Evolutionary conservation across 108 stramenopile species (phyloP).

Genomic region (Skeletonema menzelii): DNA sequence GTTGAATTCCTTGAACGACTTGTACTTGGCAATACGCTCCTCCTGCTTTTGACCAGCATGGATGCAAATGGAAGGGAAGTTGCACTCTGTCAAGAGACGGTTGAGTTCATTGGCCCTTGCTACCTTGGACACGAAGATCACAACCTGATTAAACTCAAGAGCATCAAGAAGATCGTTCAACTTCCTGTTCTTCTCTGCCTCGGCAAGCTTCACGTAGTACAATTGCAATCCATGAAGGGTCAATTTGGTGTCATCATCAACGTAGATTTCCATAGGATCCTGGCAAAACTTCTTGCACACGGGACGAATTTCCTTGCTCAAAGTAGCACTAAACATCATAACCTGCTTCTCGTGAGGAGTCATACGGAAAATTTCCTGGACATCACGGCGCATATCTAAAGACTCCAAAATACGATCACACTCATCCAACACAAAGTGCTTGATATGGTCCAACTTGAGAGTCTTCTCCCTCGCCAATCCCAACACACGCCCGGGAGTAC

Average conservation of each 20-base stretch:
- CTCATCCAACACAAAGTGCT: constrained; percentile 99
- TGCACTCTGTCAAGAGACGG: constrained; percentile 96
- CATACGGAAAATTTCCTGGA: constrained; percentile 98
- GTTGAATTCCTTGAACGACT: constrained; percentile 98
- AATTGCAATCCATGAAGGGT: constrained; percentile 99
- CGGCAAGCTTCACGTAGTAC: constrained; percentile 96
- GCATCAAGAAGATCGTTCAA: constrained; percentile 98
- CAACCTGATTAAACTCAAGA: constrained; percentile 99
- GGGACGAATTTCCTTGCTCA: constrained; percentile 97
- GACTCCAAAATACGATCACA: constrained; percentile 98
- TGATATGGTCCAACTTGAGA: constrained; percentile 93
- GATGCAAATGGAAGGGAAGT: constrained; percentile 99
- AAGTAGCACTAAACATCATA: constrained; percentile 99
- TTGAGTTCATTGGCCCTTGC: constrained; percentile 93
- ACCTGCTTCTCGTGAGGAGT: constrained; percentile 99
- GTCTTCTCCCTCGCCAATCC: constrained; percentile 91
- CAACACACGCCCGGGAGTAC: constrained; percentile 96
- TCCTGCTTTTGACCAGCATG: constrained; percentile 96
- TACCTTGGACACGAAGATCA: constrained; percentile 98
- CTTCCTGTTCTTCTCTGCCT: constrained; percentile 99
- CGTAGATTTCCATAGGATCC: constrained; percentile 98
- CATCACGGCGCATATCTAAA: constrained; percentile 96
- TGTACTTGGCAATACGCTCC: constrained; percentile 96
- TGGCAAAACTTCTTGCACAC: constrained; percentile 99
- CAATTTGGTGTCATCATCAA: constrained; percentile 99